phyloP scores from a whole-genome alignment of 73 alveolate species.

The Paramecium primaurelia region DNA sequence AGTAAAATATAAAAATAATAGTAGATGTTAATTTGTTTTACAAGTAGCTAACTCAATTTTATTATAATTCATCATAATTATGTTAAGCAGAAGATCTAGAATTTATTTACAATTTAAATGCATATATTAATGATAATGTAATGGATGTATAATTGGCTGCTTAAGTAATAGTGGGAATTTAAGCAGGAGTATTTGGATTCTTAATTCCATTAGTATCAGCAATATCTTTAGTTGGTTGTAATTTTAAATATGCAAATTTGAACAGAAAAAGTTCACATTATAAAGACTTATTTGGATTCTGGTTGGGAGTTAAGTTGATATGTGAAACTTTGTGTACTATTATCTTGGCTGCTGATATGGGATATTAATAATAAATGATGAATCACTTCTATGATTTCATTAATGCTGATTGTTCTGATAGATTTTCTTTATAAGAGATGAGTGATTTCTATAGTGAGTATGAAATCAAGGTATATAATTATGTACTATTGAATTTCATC shows the following conservation, averaged over 20 bases:
- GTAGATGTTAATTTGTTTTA: neutral
- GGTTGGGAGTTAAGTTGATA: slow-evolving; percentile 8
- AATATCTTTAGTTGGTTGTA: neutral
- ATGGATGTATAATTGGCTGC: slow-evolving; percentile 3
- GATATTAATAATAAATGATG: neutral
- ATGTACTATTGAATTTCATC: neutral
- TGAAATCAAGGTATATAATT: neutral
- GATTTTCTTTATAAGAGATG: neutral
- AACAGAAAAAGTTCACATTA: neutral
- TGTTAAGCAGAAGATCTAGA: neutral
- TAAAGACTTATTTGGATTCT: neutral
- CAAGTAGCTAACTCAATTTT: neutral
- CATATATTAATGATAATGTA: neutral
- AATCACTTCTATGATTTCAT: neutral
- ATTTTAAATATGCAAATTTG: neutral
- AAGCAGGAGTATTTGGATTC: slow-evolving; percentile 25
- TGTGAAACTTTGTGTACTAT: neutral
- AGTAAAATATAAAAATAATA: neutral
- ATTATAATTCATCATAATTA: neutral
- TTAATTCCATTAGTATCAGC: slow-evolving; percentile 1
- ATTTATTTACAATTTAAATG: neutral
- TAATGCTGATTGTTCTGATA: slow-evolving; percentile 14
- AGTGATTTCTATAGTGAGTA: neutral
- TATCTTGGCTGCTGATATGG: slow-evolving; percentile 2
- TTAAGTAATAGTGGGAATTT: neutral